phyloP scores from a whole-genome alignment of 2,329 filamentous ascomycete genomes.

The Orbilia javanica region DNA sequence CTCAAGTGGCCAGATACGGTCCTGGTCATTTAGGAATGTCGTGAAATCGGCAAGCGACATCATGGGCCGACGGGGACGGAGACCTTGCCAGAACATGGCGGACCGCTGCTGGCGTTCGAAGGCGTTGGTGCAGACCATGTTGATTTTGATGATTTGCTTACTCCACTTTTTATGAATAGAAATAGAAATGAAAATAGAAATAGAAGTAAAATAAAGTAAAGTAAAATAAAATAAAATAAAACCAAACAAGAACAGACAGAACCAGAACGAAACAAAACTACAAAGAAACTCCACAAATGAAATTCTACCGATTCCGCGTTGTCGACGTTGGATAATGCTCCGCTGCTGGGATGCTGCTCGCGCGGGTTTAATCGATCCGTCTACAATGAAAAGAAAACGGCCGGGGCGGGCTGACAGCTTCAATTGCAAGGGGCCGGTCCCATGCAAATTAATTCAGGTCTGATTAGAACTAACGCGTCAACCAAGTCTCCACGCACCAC shows the following conservation, averaged over 20 bases:
- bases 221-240: background rate
- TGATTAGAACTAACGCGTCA: background rate
- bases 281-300: background rate
- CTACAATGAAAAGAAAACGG: background rate
- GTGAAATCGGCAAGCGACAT: conserved; percentile 33
- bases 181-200: background rate
- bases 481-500: conserved; percentile 12
- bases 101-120: conserved; percentile 48
- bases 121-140: conserved; percentile 40
- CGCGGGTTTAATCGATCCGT: conserved; percentile 10
- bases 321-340: conserved; percentile 14
- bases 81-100: conserved; percentile 28
- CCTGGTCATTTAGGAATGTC: conserved; percentile 41
- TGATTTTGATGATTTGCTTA: background rate
- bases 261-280: background rate
- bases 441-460: background rate
- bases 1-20: conserved; percentile 39
- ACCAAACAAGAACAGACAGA: no score
- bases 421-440: conserved; percentile 1
- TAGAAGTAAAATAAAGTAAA: background rate
- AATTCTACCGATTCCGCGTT: background rate
- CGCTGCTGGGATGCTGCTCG: background rate
- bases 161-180: background rate
- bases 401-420: background rate
- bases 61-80: conserved; percentile 25